Percentiles rank a stretch among this genome's conserved stretches.
phyloP scores from a whole-genome alignment of 2,329 filamentous ascomycete genomes.

The Colletotrichum filicis region DNA sequence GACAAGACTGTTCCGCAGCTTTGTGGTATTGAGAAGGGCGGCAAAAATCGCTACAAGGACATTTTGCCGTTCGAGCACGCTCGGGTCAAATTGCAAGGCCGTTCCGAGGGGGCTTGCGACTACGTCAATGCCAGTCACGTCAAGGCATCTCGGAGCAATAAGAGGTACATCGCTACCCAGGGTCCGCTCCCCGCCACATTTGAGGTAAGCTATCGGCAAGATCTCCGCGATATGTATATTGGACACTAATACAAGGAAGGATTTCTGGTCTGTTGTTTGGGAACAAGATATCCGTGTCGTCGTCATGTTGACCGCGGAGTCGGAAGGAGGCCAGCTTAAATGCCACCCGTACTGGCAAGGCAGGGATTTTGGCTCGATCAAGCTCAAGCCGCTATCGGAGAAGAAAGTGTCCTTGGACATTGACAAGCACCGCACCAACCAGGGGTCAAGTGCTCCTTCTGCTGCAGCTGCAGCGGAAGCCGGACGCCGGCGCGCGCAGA shows the following conservation, averaged over 20 bases:
- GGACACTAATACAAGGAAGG: conserved; percentile 59
- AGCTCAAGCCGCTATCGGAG: conserved; percentile 82
- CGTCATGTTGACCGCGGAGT: conserved; percentile 95
- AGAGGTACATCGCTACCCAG: conserved; percentile 95
- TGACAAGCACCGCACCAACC: conserved; percentile 55
- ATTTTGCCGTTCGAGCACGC: conserved; percentile 97
- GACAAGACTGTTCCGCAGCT: conserved; percentile 63
- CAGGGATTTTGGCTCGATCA: conserved; percentile 80
- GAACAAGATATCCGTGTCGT: conserved; percentile 95
- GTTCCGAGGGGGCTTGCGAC: conserved; percentile 78
- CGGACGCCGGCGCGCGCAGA: conserved; percentile 44
- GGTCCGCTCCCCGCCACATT: conserved; percentile 94
- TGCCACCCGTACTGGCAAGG: conserved; percentile 94
- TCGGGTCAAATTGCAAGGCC: conserved; percentile 80
- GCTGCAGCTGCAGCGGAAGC: conserved; percentile 23
- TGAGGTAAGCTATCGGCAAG: conserved; percentile 68
- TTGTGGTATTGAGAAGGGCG: conserved; percentile 92
- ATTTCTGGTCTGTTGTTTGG: conserved; percentile 99
- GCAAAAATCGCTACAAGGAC: conserved; percentile 97
- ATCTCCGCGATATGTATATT: background rate
- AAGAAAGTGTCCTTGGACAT: conserved; percentile 84
- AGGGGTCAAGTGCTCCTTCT: conserved; percentile 35
- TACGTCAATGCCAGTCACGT: conserved; percentile 96
- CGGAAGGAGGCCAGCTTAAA: conserved; percentile 92
- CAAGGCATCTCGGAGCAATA: conserved; percentile 82